Base-by-base conservation (phyloP, 1,284 basidiomycete species). In the Naganishia sp. region DNA sequence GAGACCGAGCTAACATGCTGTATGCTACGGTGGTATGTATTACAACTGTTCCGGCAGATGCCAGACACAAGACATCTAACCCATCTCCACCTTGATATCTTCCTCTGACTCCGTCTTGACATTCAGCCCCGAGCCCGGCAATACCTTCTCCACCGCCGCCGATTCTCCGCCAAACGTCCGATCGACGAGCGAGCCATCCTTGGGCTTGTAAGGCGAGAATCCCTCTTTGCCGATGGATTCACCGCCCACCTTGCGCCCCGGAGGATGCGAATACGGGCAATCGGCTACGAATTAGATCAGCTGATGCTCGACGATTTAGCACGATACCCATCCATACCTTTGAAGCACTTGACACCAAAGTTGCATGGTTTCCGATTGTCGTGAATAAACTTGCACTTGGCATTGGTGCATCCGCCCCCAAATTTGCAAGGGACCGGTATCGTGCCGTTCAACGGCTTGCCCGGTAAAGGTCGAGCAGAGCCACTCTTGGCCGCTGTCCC, bases 261-360 rank as follows among this genome's bases (percentile, higher is more conserved):
- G 65, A 11, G 68, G 68, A 31, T 69, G 68, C 3, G 57, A 57
- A 44, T 55, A 69, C 16, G 60, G 60, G 42, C 68, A 69, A 44
- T 61, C 54, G 45, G 57, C 64, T 69, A 45, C 21, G 48, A 23
- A 23, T 36, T 3, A 53, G 48, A 36, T 21, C 9, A 15, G 43
- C 23, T 36, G 15, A 43, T 11, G 11, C 11, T 4, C 10, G 10
- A 63, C 16, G 13, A 28, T 15, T 2, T 6, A n/a, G 36, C 21
- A 6, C 21, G 28, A 21, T 9, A 63, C 67, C 15, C 23, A 28
- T 28, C 15, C 23, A 28, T 28, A 68, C 68, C 63, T 53, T 68
- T 65, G 50, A 66, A 68, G 43, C 68, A 69, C 33, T 65, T 65
- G 10, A 55, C 44, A n/a, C 68, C 68, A 55, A 50, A 69, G 15